phyloP scores from a whole-genome alignment of 768 basidiomycete genomes.

The Paxillus ammoniavirescens region DNA sequence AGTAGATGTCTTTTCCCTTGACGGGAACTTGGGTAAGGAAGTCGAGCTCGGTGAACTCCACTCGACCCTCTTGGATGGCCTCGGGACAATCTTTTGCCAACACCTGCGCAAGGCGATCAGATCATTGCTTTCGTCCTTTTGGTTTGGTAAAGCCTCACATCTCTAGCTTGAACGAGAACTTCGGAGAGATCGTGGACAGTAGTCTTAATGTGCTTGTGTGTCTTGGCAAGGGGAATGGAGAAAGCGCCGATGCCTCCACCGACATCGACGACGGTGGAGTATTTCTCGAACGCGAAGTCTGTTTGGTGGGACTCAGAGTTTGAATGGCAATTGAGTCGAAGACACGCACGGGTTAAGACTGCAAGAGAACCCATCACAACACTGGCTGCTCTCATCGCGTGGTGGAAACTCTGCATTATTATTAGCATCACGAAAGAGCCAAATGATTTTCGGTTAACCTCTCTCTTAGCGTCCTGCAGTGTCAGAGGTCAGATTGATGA shows the following conservation, averaged over 20 bases:
- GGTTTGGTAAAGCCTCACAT: conserved; percentile 1
- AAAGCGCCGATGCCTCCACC: conserved; percentile 35
- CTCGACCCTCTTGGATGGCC: conserved; percentile 20
- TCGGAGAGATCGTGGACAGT: conserved; percentile 32
- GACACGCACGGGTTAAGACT: conserved; percentile 18
- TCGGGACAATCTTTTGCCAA: conserved; percentile 26
- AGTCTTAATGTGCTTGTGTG: conserved; percentile 27
- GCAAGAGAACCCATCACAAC: conserved; percentile 24
- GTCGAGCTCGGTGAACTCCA: conserved; percentile 28
- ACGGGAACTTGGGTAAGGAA: conserved; percentile 31
- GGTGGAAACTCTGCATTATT: conserved; percentile 18
- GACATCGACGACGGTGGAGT: conserved; percentile 32
- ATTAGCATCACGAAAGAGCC: not conserved
- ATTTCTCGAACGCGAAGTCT: conserved; percentile 33
- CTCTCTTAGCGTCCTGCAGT: conserved; percentile 17
- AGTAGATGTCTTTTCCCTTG: conserved; percentile 30
- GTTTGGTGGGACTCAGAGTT: not conserved
- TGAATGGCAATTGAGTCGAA: not conserved
- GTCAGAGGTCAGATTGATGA: not conserved
- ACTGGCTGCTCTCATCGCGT: conserved; percentile 21
- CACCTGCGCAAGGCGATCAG: conserved; percentile 12
- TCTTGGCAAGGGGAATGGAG: conserved; percentile 28
- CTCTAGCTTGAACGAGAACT: conserved; percentile 20
- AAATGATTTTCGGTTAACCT: conserved; percentile 6
- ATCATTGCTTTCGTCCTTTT: too few species aligned